These are phyloP conservation scores for Lachancea quebecensis DNA, from an alignment of 805 yeast species.

Conservation along the genomic window DNA sequence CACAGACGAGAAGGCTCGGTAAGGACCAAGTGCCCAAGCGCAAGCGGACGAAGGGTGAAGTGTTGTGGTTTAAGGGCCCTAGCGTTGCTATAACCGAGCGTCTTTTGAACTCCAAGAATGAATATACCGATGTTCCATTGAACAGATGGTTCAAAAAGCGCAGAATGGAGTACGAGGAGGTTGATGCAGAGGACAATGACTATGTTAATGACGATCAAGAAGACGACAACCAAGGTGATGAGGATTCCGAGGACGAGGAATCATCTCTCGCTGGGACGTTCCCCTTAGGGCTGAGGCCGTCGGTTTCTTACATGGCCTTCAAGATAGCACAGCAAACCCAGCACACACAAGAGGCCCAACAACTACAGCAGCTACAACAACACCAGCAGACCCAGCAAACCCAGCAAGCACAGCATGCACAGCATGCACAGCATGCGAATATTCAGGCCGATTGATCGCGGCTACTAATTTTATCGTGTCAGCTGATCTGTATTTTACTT, in stretches of 20 bases:
- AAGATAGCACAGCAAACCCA: constrained; percentile 25
- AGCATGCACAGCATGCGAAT: no score
- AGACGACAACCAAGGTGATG: constrained; percentile 16
- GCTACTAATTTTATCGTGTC: not conserved
- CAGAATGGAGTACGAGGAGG: constrained; percentile 23
- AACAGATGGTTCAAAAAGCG: constrained; percentile 24
- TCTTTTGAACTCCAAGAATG: constrained; percentile 25
- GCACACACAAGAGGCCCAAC: not conserved
- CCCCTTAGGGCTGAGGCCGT: constrained; percentile 43
- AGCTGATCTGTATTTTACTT: not conserved
- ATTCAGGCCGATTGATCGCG: no score
- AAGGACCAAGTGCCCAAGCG: constrained; percentile 17
- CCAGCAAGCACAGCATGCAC: no score
- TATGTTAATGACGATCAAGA: constrained; percentile 12
- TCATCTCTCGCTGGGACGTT: constrained; percentile 20
- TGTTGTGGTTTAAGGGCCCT: constrained; percentile 65
- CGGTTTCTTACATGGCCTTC: constrained; percentile 67
- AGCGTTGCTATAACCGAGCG: constrained; percentile 44
- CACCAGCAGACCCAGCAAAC: not conserved
- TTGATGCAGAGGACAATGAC: constrained; percentile 17
- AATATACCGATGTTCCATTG: constrained; percentile 14
- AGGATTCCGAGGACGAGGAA: constrained; percentile 21
- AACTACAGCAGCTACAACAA: no score
- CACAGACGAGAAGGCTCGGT: constrained; percentile 19
- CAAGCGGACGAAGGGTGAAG: constrained; percentile 32